These are phyloP conservation scores for Vigna trinervia DNA, from an alignment of 306 rosid genomes.

Conservation along the genomic window DNA sequence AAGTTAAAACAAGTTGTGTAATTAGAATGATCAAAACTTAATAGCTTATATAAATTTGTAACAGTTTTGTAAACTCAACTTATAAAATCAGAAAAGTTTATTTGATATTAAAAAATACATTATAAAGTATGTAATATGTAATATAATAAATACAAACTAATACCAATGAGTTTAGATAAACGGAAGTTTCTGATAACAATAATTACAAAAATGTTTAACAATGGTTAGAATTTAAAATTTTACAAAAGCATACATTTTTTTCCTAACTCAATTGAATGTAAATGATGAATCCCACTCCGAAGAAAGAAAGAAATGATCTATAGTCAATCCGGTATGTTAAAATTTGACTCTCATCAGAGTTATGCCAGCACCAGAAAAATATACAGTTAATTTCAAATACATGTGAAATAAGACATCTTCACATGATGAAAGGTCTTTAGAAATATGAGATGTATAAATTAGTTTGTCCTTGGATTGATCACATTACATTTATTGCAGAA, in stretches of 20 bases:
- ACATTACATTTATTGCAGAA: conserved; percentile 50
- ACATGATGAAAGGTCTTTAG: conserved; percentile 10
- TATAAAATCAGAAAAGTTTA: too few species aligned
- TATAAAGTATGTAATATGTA: too few species aligned
- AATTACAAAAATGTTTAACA: too few species aligned
- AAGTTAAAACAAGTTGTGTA: too few species aligned
- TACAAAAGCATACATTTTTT: background rate
- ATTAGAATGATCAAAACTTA: too few species aligned
- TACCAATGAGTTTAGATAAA: too few species aligned
- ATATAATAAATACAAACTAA: too few species aligned
- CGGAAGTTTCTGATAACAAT: too few species aligned
- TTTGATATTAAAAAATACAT: too few species aligned
- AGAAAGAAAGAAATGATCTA: background rate
- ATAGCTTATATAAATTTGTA: too few species aligned
- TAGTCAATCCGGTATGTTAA: background rate
- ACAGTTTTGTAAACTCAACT: too few species aligned
- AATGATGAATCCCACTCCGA: background rate
- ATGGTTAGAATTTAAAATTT: background rate
- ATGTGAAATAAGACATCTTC: conserved; percentile 33
- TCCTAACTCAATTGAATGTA: background rate
- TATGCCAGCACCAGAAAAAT: conserved; percentile 36
- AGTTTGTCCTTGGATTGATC: conserved; percentile 10
- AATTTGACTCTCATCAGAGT: conserved; percentile 35
- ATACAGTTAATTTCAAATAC: conserved; percentile 34
- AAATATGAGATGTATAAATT: conserved; percentile 36